Percentiles rank a stretch among this genome's conserved stretches.
phyloP scores from a whole-genome alignment of 306 rosid genomes.

The Sicyos baderoa region DNA sequence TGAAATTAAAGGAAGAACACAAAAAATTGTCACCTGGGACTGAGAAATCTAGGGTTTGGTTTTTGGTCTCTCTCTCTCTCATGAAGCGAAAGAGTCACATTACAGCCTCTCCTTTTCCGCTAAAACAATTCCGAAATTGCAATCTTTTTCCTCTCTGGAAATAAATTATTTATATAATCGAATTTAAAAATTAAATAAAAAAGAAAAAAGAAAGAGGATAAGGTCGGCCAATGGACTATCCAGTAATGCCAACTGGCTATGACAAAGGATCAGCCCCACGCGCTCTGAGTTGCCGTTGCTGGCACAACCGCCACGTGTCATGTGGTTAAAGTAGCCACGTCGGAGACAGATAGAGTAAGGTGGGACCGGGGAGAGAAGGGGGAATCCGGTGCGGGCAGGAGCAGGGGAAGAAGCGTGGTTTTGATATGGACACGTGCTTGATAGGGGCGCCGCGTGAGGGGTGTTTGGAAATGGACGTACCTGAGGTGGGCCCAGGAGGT shows the following conservation, averaged over 20 bases:
- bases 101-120: conserved; percentile 23
- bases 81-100: conserved; percentile 25
- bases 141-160: conserved; percentile 21
- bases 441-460: conserved; percentile 12
- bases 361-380: neutral
- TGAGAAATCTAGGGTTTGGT: conserved; percentile 44
- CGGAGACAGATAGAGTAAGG: neutral
- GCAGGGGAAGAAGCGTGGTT: neutral
- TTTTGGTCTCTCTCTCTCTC: conserved; percentile 5
- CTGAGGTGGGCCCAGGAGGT: neutral
- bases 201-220: conserved; percentile 32
- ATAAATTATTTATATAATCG: conserved; percentile 21
- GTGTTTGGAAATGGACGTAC: neutral
- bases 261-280: conserved; percentile 24
- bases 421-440: conserved; percentile 16
- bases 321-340: neutral
- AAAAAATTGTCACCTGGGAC: conserved; percentile 2
- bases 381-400: neutral
- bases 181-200: neutral
- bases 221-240: conserved; percentile 40
- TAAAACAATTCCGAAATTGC: conserved; percentile 26
- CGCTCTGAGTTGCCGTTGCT: conserved; percentile 15
- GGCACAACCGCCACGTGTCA: conserved; percentile 13
- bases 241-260: conserved; percentile 45
- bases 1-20: conserved; percentile 4